A percentile compares a stretch with the other conserved stretches of the same genome.
Conservation (phyloP, 164 flowering plant species). For the Chloranthus sessilifolius region DNA sequence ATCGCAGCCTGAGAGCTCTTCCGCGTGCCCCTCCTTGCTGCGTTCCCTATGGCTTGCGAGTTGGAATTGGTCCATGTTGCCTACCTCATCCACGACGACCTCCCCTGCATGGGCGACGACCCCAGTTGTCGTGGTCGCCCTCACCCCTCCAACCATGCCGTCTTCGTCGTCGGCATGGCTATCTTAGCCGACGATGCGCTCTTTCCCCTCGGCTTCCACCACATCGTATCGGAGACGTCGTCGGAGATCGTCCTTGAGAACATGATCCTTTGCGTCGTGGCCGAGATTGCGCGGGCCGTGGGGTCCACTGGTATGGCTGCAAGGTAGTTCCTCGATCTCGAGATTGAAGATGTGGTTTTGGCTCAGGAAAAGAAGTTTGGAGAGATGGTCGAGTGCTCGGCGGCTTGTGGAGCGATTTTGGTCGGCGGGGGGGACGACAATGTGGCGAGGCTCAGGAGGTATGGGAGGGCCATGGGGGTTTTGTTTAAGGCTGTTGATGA, state of each 20-base stretch:
- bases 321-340: constrained; percentile 76
- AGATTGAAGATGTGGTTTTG: constrained; percentile 49
- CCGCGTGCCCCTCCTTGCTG: constrained; percentile 71
- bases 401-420: constrained; percentile 79
- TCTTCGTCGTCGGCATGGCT: constrained; percentile 87
- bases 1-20: constrained; percentile 64
- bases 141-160: constrained; percentile 83
- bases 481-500: constrained; percentile 78
- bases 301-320: constrained; percentile 99
- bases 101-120: constrained; percentile 96
- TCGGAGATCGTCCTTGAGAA: constrained; percentile 53
- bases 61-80: constrained; percentile 94
- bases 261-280: constrained; percentile 62
- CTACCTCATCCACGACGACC: constrained; percentile 85
- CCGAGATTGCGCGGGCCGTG: constrained; percentile 84
- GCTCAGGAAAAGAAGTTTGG: constrained; percentile 90
- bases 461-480: constrained; percentile 88
- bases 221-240: constrained; percentile 77
- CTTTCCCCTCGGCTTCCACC: constrained; percentile 85
- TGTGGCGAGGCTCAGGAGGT: constrained; percentile 53
- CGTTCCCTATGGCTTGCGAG: constrained; percentile 94
- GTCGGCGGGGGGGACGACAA: constrained; percentile 78
- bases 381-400: constrained; percentile 84
- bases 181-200: constrained; percentile 94
- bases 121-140: constrained; percentile 67